Evolutionary conservation across 805 yeast species (phyloP).

Genomic region (Candida broadrunensis): DNA sequence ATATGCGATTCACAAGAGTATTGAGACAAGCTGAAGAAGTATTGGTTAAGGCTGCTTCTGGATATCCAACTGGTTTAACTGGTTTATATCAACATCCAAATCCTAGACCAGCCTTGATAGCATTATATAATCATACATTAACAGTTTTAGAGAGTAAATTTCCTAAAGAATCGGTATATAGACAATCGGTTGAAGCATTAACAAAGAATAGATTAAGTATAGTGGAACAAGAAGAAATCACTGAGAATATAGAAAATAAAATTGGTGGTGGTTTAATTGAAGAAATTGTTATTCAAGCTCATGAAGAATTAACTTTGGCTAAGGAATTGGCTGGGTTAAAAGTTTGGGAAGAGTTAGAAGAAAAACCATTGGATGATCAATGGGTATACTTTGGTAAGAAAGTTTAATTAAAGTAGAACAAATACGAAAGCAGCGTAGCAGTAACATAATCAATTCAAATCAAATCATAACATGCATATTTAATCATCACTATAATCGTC

Average conservation of each 20-base stretch:
- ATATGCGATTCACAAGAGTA: conserved; percentile 41
- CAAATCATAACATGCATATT: too few relatives aligned
- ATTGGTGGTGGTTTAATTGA: conserved; percentile 85
- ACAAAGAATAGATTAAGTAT: conserved; percentile 66
- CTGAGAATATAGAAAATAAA: conserved; percentile 63
- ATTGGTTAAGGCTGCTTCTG: conserved; percentile 55
- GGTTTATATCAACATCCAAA: conserved; percentile 78
- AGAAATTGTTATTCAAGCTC: conserved; percentile 78
- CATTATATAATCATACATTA: conserved; percentile 70
- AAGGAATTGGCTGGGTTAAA: conserved; percentile 66
- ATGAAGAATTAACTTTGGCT: conserved; percentile 71
- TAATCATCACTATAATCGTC: too few relatives aligned
- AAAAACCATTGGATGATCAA: conserved; percentile 75
- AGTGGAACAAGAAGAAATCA: conserved; percentile 60
- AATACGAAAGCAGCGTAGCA: too few relatives aligned
- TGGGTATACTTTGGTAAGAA: conserved; percentile 80
- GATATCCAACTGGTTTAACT: conserved; percentile 78
- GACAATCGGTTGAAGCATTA: conserved; percentile 68
- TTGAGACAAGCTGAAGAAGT: conserved; percentile 48
- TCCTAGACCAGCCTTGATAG: conserved; percentile 75
- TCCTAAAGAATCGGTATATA: conserved; percentile 73
- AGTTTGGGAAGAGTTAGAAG: conserved; percentile 78
- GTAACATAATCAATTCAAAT: too few relatives aligned
- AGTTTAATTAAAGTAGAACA: conserved; percentile 35
- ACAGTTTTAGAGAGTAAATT: conserved; percentile 53